A percentile compares a stretch with the other conserved stretches of the same genome.
Evolutionary conservation across 1,284 basidiomycete genomes (phyloP).

Genomic region (Ustilago loliicola): DNA sequence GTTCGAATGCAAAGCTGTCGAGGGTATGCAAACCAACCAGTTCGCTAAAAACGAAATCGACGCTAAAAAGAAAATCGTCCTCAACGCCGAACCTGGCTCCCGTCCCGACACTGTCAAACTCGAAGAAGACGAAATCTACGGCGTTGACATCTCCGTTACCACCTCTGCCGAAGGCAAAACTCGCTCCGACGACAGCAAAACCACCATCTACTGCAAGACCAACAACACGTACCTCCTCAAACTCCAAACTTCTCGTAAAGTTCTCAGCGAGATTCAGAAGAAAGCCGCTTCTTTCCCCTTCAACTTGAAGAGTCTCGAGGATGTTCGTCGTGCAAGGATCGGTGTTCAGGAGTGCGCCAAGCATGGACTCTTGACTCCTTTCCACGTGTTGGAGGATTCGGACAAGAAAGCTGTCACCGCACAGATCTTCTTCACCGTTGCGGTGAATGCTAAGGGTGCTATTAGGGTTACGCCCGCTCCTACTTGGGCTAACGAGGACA

Average conservation of each 20-base stretch:
- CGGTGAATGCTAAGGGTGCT: conserved; percentile 80
- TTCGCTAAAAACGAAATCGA: conserved; percentile 93
- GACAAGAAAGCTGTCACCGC: conserved; percentile 73
- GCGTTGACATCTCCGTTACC: conserved; percentile 87
- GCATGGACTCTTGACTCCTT: conserved; percentile 89
- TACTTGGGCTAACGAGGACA: conserved; percentile 91
- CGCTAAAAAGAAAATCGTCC: conserved; percentile 65
- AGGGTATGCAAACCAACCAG: conserved; percentile 85
- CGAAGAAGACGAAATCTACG: conserved; percentile 92
- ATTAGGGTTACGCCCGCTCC: conserved; percentile 86
- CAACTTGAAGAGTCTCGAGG: conserved; percentile 91
- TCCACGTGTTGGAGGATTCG: conserved; percentile 77
- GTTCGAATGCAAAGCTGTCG: conserved; percentile 67
- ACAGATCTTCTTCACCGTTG: conserved; percentile 95
- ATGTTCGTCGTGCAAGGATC: conserved; percentile 94
- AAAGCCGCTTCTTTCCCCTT: conserved; percentile 98
- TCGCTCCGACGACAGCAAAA: conserved; percentile 86
- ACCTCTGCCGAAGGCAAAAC: conserved; percentile 73
- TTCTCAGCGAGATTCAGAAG: conserved; percentile 96
- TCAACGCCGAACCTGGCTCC: conserved; percentile 58
- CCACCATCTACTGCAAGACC: conserved; percentile 93
- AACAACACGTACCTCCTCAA: conserved; percentile 91
- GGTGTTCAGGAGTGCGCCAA: conserved; percentile 95
- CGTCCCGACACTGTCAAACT: conserved; percentile 66
- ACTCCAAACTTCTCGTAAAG: conserved; percentile 94